Evolutionary conservation across 2,329 filamentous ascomycete species (phyloP), one percentile per base, ranked within the genome.

Genomic region (Parastagonospora nodorum): DNA sequence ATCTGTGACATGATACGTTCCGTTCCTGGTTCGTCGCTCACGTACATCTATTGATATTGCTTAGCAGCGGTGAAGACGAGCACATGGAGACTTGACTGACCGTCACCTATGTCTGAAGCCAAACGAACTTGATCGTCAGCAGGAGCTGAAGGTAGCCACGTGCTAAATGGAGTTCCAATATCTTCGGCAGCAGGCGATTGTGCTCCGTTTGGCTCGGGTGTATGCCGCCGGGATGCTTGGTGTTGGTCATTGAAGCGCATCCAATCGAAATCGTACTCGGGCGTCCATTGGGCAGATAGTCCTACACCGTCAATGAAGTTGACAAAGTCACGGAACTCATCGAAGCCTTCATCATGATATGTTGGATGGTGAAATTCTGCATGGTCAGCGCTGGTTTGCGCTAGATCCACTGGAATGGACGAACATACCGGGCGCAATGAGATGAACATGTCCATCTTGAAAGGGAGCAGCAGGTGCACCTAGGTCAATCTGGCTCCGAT

Each of bases 301-400:
- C 66, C 66, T 9, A 69, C 66, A n/a, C 66, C 63, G 50, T 69
- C 66, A 36, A 69, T 69, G 48, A 69, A 69, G 40, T 69, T 69
- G 15, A 67, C 64, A 33, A 69, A 69, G 33, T 67, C 66, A 27
- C 66, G 63, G 36, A 69, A 69, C 16, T 69, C 66, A 24, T 69
- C 64, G 29, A 67, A 53, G 6, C 61, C 60, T 51, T 67, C 63
- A 24, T 67, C 64, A 29, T 60, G 54, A 35, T 56, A 63, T 4
- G 50, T 31, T 7, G 39, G 32, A 16, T 43, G 46, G 12, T 50
- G 46, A 4, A 63, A 33, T 10, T 52, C 55, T 55, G 28, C 14
- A 8, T 35, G 2, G 15, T 8, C 15, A 11, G 15, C 5, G 7
- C 9, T 12, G 12, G 10, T 12, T 14, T 14, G 10, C 2, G 5